Evolutionary conservation across 495 filamentous ascomycete species (phyloP).

Genomic region (Penicillium argentinense): DNA sequence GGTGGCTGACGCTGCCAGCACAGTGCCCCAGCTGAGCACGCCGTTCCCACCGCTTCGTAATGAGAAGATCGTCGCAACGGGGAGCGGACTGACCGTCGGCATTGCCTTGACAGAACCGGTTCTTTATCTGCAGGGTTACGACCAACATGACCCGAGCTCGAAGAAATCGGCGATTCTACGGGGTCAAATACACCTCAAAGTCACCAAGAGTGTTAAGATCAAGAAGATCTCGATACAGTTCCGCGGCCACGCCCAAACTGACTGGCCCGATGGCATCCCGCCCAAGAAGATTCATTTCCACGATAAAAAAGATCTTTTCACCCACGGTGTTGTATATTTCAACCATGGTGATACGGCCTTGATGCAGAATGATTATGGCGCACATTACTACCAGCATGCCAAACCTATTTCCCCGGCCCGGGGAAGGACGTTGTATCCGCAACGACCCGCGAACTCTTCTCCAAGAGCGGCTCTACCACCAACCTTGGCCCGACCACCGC

Average conservation of each 20-base stretch:
- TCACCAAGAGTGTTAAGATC: slow-evolving; percentile 90
- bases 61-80: slow-evolving; percentile 71
- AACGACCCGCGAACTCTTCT: slow-evolving; percentile 43
- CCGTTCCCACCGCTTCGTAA: slow-evolving; percentile 43
- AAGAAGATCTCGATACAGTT: slow-evolving; percentile 91
- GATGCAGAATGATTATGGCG: slow-evolving; percentile 63
- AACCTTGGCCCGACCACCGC: slow-evolving; percentile 38
- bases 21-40: slow-evolving; percentile 27
- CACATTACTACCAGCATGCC: slow-evolving; percentile 45
- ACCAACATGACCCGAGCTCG: slow-evolving; percentile 68
- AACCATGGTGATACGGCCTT: slow-evolving; percentile 57
- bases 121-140: slow-evolving; percentile 87
- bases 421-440: slow-evolving; percentile 46
- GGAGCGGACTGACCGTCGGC: slow-evolving; percentile 68
- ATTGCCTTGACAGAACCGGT: slow-evolving; percentile 85
- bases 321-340: slow-evolving; percentile 48
- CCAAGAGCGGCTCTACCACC: slow-evolving; percentile 38
- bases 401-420: slow-evolving; percentile 44
- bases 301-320: slow-evolving; percentile 65
- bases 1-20: slow-evolving; percentile 20
- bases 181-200: slow-evolving; percentile 76
- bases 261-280: slow-evolving; percentile 97
- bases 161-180: slow-evolving; percentile 81
- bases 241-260: slow-evolving; percentile 79
- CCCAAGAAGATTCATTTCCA: slow-evolving; percentile 80